Conservation (phyloP, 306 rosid species). For the Dryas alaskensis region DNA sequence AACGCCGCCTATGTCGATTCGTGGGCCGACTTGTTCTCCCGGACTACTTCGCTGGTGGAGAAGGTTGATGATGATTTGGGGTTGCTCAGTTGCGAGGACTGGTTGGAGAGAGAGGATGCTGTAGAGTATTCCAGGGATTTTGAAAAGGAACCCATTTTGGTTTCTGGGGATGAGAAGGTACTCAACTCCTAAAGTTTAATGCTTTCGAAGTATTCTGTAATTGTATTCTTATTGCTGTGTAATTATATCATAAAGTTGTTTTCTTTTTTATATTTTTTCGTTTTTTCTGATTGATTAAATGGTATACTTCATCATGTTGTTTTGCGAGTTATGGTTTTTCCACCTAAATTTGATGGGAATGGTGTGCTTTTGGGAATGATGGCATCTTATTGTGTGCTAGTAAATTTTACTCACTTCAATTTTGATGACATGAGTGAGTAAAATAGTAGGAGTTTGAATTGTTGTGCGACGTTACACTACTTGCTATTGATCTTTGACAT, state of each 20-base stretch:
- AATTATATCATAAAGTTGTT: not conserved
- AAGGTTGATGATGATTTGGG: slow-evolving; percentile 34
- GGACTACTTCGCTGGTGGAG: slow-evolving; percentile 22
- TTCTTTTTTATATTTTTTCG: not conserved
- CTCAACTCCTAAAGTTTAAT: not conserved
- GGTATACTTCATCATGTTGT: not conserved
- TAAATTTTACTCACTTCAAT: not conserved
- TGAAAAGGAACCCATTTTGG: slow-evolving; percentile 55
- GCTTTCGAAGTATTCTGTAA: not conserved
- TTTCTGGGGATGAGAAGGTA: slow-evolving; percentile 77
- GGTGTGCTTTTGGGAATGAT: not conserved
- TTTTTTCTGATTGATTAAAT: not conserved
- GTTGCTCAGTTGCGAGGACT: slow-evolving; percentile 60
- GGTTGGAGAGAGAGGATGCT: slow-evolving; percentile 82
- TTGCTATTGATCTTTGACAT: not conserved
- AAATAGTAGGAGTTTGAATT: not conserved
- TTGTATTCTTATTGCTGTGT: not conserved
- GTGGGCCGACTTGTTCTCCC: slow-evolving; percentile 60
- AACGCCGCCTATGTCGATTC: slow-evolving; percentile 72
- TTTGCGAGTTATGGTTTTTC: not conserved
- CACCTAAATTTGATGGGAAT: too few relatives aligned
- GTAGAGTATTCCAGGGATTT: slow-evolving; percentile 76
- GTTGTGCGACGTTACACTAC: not conserved
- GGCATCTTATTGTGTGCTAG: not conserved
- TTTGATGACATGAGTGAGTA: not conserved